Percentiles rank a stretch among this genome's conserved stretches.
phyloP scores from a whole-genome alignment of 2,329 filamentous ascomycete genomes.

The Fusarium sp. region DNA sequence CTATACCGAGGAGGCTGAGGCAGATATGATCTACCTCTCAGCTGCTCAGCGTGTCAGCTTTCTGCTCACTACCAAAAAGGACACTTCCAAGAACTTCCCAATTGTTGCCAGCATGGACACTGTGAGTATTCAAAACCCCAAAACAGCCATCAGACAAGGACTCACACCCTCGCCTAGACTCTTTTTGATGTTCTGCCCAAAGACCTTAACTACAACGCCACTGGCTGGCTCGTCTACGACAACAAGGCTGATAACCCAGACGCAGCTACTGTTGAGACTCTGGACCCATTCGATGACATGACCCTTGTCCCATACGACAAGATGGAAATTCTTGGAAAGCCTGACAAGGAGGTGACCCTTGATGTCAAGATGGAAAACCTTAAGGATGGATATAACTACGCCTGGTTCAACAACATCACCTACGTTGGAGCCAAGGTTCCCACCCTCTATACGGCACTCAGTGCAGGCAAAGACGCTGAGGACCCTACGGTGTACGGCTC shows the following conservation, averaged over 20 bases:
- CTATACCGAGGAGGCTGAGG: conserved; percentile 70
- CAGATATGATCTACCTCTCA: conserved; percentile 72
- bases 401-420: conserved; percentile 81
- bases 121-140: conserved; percentile 50
- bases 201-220: conserved; percentile 75
- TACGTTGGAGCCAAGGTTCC: conserved; percentile 82
- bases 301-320: conserved; percentile 76
- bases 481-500: conserved; percentile 73
- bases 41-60: conserved; percentile 75
- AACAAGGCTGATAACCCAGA: conserved; percentile 56
- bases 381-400: conserved; percentile 68
- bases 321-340: conserved; percentile 67
- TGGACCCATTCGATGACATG: conserved; percentile 80
- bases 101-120: conserved; percentile 78
- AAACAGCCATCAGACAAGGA: not conserved
- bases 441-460: conserved; percentile 80
- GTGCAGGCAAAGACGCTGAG: conserved; percentile 66
- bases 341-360: conserved; percentile 73
- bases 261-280: conserved; percentile 67
- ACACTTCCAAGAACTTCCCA: conserved; percentile 71
- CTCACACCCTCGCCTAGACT: conserved; percentile 50
- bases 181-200: conserved; percentile 77
- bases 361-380: conserved; percentile 72
- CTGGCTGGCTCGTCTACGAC: conserved; percentile 72
- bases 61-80: conserved; percentile 71